These are phyloP conservation scores for Bretziella fagacearum DNA, from an alignment of 2,329 filamentous ascomycete species.

Conservation along the genomic window DNA sequence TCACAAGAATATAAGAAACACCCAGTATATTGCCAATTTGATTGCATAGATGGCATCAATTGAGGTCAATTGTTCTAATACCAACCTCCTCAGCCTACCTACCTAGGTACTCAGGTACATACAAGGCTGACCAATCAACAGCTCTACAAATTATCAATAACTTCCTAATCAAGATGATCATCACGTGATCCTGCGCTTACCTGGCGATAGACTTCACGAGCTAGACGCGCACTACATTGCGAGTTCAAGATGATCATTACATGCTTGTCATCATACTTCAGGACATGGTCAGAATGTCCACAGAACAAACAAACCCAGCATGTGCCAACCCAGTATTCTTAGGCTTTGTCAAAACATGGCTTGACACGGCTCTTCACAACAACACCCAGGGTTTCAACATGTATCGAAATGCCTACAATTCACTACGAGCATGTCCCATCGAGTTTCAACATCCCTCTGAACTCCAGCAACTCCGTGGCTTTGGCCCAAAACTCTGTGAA, in stretches of 20 bases:
- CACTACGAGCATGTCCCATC: slow-evolving; percentile 58
- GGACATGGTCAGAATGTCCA: not conserved
- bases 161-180: not conserved
- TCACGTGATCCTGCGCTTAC: not conserved
- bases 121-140: too few species aligned
- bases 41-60: too few species aligned
- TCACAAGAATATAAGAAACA: too few species aligned
- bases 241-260: too few species aligned
- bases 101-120: too few species aligned
- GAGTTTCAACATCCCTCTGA: slow-evolving; percentile 55
- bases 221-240: not conserved
- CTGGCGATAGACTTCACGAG: not conserved
- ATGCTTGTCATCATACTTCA: not conserved
- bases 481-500: slow-evolving; percentile 55
- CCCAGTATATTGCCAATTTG: too few species aligned
- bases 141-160: too few species aligned
- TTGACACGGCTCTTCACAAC: slow-evolving; percentile 48
- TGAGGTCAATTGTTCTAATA: too few species aligned
- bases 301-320: not conserved
- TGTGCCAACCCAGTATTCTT: slow-evolving; percentile 57
- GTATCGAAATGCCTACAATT: slow-evolving; percentile 61
- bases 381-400: slow-evolving; percentile 55
- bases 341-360: slow-evolving; percentile 61
- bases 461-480: slow-evolving; percentile 53
- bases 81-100: too few species aligned